Evolutionary conservation across 495 filamentous ascomycete genomes (phyloP).

Genomic region (Xylaria cubensis): DNA sequence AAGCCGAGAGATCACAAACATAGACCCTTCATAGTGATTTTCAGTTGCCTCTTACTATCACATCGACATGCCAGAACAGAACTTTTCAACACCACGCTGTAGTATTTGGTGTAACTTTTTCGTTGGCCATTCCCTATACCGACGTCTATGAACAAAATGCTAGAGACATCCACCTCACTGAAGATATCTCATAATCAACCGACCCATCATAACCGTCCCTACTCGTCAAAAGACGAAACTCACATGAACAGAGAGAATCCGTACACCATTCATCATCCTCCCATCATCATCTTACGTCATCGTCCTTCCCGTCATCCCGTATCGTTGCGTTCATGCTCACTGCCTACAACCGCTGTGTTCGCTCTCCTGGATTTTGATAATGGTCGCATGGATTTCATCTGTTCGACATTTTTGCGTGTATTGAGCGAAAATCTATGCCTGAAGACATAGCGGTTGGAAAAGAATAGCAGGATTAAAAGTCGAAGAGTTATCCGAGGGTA

Average conservation of each 20-base stretch:
- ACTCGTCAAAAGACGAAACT: conserved; percentile 9
- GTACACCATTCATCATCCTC: conserved; percentile 16
- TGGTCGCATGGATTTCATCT: conserved; percentile 8
- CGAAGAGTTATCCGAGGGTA: conserved; percentile 17
- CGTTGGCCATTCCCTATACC: conserved; percentile 30
- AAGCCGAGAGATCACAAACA: background rate
- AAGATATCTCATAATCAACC: conserved; percentile 22
- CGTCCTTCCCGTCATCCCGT: conserved; percentile 8
- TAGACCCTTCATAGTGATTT: background rate
- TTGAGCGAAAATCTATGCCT: conserved; percentile 24
- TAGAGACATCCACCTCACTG: conserved; percentile 20
- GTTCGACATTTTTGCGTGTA: conserved; percentile 17
- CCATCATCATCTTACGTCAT: conserved; percentile 11
- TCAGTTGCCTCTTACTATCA: background rate
- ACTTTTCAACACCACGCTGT: background rate
- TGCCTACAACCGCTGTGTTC: conserved; percentile 10
- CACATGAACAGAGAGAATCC: conserved; percentile 20
- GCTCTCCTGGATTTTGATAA: background rate
- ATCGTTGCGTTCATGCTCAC: background rate
- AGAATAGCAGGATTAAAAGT: conserved; percentile 15
- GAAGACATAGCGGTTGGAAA: conserved; percentile 9
- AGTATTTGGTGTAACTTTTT: conserved; percentile 18
- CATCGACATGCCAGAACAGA: conserved; percentile 3
- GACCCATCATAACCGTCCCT: conserved; percentile 9
- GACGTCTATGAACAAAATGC: conserved; percentile 32